These are phyloP conservation scores for Periconia digitata DNA, from an alignment of 2,329 filamentous ascomycete species.

Conservation along the genomic window DNA sequence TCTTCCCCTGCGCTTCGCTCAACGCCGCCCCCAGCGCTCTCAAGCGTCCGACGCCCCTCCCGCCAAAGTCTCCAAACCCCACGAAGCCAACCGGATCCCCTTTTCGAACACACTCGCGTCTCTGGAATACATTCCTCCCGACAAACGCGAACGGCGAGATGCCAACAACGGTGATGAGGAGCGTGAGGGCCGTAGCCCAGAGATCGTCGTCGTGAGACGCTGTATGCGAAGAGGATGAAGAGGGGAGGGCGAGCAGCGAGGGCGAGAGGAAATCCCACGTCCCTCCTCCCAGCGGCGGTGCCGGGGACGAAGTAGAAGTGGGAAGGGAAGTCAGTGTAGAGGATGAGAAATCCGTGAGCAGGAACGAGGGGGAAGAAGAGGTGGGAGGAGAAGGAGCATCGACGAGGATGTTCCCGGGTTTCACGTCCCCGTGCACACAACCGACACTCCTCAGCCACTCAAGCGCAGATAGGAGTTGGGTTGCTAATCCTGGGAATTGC, in stretches of 20 bases:
- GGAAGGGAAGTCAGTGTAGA: slow-evolving; percentile 25
- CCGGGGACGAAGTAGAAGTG: slow-evolving; percentile 3
- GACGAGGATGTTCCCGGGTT: slow-evolving; percentile 51
- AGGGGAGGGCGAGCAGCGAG: slow-evolving; percentile 3
- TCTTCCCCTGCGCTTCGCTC: slow-evolving; percentile 31
- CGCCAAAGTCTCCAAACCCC: slow-evolving; percentile 36
- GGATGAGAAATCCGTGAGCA: too few species aligned
- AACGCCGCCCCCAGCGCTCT: not conserved
- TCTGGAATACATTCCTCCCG: slow-evolving; percentile 43
- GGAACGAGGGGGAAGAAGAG: slow-evolving; percentile 41
- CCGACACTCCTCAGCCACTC: slow-evolving; percentile 45
- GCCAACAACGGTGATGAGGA: slow-evolving; percentile 48
- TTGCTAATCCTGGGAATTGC: slow-evolving; percentile 45
- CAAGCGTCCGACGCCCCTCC: slow-evolving; percentile 22
- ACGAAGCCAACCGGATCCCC: slow-evolving; percentile 46
- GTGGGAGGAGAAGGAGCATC: slow-evolving; percentile 13
- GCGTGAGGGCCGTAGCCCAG: slow-evolving; percentile 49
- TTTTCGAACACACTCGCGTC: slow-evolving; percentile 48
- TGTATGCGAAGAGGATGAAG: slow-evolving; percentile 35
- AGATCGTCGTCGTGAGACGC: slow-evolving; percentile 46
- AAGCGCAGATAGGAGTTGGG: slow-evolving; percentile 44
- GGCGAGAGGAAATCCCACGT: slow-evolving; percentile 43
- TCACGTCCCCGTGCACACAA: slow-evolving; percentile 50
- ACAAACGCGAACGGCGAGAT: slow-evolving; percentile 45
- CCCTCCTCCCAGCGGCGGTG: slow-evolving; percentile 40